phyloP scores from a whole-genome alignment of 179 eudicot genomes.

The Monotropa hypopitys region DNA sequence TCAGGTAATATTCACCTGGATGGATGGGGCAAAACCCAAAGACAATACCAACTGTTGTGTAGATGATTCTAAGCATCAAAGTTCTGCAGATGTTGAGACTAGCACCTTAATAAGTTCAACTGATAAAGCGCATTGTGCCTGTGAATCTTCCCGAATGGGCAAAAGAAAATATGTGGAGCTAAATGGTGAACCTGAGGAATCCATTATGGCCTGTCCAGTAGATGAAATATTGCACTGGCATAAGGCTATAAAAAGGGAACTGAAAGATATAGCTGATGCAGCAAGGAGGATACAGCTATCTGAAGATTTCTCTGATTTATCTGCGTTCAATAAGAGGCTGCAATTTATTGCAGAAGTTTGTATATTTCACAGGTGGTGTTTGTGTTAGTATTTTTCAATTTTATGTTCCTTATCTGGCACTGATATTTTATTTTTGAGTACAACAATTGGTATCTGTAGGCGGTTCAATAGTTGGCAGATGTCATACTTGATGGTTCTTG shows the following conservation, averaged over 20 bases:
- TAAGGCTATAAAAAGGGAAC: slow-evolving; percentile 63
- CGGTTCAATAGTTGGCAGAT: neutral
- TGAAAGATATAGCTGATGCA: slow-evolving; percentile 72
- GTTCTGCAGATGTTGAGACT: slow-evolving; percentile 23
- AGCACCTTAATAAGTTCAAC: slow-evolving; percentile 23
- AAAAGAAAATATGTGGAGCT: slow-evolving; percentile 37
- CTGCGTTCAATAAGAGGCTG: slow-evolving; percentile 66
- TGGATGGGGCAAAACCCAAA: slow-evolving; percentile 53
- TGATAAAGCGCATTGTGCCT: slow-evolving; percentile 30
- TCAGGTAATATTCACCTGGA: slow-evolving; percentile 86
- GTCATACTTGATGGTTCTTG: neutral
- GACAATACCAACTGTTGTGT: slow-evolving; percentile 23
- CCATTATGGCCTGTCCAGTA: slow-evolving; percentile 36
- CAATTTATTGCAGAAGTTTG: slow-evolving; percentile 94
- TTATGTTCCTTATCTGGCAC: neutral
- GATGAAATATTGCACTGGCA: slow-evolving; percentile 88
- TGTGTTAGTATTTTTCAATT: neutral
- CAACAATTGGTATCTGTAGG: neutral
- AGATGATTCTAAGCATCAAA: slow-evolving; percentile 27
- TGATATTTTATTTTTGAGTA: neutral
- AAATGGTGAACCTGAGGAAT: slow-evolving; percentile 21
- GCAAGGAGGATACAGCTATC: slow-evolving; percentile 61
- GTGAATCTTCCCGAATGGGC: slow-evolving; percentile 38
- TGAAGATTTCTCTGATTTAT: slow-evolving; percentile 62
- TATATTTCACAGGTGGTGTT: slow-evolving; percentile 69